Evolutionary conservation across 495 filamentous ascomycete species (phyloP).

Genomic region (Tetracladium marchalianum): DNA sequence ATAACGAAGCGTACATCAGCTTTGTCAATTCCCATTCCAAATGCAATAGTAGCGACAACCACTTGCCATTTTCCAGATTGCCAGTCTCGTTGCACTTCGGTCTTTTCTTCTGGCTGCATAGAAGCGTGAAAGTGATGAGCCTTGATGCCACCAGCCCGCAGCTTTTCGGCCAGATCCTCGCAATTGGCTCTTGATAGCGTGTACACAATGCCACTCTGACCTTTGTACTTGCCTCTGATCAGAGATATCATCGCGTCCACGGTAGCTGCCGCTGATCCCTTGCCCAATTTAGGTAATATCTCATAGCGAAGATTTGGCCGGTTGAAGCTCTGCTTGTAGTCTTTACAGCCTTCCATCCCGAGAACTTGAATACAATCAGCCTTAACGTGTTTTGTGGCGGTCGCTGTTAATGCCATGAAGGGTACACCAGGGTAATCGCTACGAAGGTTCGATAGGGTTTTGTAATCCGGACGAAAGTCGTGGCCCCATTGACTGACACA

Average conservation of each 20-base stretch:
- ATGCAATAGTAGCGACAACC: constrained; percentile 97
- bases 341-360: constrained; percentile 61
- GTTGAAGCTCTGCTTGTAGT: constrained; percentile 89
- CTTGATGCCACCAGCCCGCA: constrained; percentile 53
- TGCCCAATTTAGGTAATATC: constrained; percentile 45
- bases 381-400: constrained; percentile 87
- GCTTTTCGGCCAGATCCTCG: constrained; percentile 64
- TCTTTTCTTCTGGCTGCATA: constrained; percentile 54
- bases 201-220: constrained; percentile 87
- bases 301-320: constrained; percentile 85
- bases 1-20: constrained; percentile 92
- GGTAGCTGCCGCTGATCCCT: constrained; percentile 42
- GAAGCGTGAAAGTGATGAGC: constrained; percentile 82
- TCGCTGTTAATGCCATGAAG: constrained; percentile 89
- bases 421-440: constrained; percentile 64
- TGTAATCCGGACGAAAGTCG: constrained; percentile 97
- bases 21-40: constrained; percentile 99
- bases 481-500: constrained; percentile 99
- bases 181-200: constrained; percentile 78
- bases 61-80: constrained; percentile 70
- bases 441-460: constrained; percentile 65
- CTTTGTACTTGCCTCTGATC: constrained; percentile 55
- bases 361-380: constrained; percentile 84
- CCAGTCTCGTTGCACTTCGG: constrained; percentile 65
- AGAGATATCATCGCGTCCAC: constrained; percentile 58